Conservation (phyloP, 2,329 filamentous ascomycete species). For the Penicillium decumbens region DNA sequence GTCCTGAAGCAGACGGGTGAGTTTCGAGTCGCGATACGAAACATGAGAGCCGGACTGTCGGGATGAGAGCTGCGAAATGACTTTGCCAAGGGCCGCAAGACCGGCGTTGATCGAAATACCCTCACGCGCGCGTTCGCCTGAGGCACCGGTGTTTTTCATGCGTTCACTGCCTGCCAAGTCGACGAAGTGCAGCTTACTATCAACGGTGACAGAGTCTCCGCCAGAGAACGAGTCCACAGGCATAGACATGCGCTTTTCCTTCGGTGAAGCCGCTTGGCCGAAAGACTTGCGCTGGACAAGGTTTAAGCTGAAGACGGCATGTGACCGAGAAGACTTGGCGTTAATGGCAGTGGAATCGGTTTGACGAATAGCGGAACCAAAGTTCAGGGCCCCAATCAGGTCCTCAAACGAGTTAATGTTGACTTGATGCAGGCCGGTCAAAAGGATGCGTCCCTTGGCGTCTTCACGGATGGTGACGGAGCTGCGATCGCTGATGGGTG, state of each 20-base stretch:
- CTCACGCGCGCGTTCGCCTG: constrained; percentile 88
- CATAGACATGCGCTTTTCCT: constrained; percentile 82
- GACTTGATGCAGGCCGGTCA: constrained; percentile 83
- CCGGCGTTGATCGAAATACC: constrained; percentile 98
- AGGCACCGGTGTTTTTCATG: constrained; percentile 93
- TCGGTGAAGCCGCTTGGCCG: constrained; percentile 46
- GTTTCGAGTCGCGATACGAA: constrained; percentile 95
- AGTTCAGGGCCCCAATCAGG: constrained; percentile 79
- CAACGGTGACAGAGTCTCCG: constrained; percentile 70
- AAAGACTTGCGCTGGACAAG: constrained; percentile 70
- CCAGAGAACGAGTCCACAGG: constrained; percentile 72
- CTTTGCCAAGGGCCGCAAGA: constrained; percentile 89
- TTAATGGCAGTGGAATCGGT: constrained; percentile 97
- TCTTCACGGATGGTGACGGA: constrained; percentile 92
- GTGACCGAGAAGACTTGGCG: constrained; percentile 93
- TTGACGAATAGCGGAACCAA: constrained; percentile 89
- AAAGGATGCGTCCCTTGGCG: constrained; percentile 84
- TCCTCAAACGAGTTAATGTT: constrained; percentile 90
- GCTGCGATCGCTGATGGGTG: constrained; percentile 64
- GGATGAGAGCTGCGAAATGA: constrained; percentile 95
- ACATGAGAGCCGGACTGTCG: constrained; percentile 83
- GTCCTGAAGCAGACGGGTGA: constrained; percentile 91
- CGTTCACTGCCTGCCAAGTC: constrained; percentile 95
- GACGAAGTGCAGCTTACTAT: constrained; percentile 98
- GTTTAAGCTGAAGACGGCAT: constrained; percentile 95